A percentile compares a stretch with the other conserved stretches of the same genome.
Conservation (phyloP, 1,139 yeast species). For the Diutina catenulata region DNA sequence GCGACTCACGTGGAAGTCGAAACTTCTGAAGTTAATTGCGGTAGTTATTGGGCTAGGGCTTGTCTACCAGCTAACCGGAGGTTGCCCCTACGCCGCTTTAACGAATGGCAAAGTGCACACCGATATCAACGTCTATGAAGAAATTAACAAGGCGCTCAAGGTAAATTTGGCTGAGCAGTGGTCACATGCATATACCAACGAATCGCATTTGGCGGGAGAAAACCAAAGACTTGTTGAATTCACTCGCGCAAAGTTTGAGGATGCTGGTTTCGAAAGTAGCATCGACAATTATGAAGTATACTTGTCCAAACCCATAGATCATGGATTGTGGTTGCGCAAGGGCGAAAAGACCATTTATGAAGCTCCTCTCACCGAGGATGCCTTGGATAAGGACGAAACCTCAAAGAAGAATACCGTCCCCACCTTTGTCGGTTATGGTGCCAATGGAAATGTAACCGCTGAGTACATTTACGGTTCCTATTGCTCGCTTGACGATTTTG, state of each 20-base stretch:
- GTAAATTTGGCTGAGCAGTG: constrained; percentile 24
- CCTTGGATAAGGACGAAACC: constrained; percentile 56
- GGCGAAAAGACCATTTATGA: constrained; percentile 29
- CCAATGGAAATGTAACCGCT: constrained; percentile 53
- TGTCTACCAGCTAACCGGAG: neutral
- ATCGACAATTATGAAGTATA: constrained; percentile 8
- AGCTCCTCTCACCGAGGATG: constrained; percentile 67
- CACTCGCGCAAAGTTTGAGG: constrained; percentile 49
- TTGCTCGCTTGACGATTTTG: constrained; percentile 47
- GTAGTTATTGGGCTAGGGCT: neutral
- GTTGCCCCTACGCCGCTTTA: constrained; percentile 1
- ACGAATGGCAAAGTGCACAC: neutral
- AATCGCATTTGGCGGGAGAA: constrained; percentile 66
- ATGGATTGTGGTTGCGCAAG: constrained; percentile 25
- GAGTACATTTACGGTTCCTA: constrained; percentile 48
- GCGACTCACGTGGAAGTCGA: neutral
- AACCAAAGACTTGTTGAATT: constrained; percentile 52
- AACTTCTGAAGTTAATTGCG: neutral
- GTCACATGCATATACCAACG: constrained; percentile 36
- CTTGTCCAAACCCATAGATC: constrained; percentile 28
- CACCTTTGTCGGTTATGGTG: constrained; percentile 60
- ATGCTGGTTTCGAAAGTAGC: constrained; percentile 19
- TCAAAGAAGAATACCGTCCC: constrained; percentile 41
- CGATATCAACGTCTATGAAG: neutral
- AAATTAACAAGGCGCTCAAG: constrained; percentile 10